These are phyloP conservation scores for Ophiostoma pallidulum DNA, from an alignment of 2,329 filamentous ascomycete species.

Conservation along the genomic window DNA sequence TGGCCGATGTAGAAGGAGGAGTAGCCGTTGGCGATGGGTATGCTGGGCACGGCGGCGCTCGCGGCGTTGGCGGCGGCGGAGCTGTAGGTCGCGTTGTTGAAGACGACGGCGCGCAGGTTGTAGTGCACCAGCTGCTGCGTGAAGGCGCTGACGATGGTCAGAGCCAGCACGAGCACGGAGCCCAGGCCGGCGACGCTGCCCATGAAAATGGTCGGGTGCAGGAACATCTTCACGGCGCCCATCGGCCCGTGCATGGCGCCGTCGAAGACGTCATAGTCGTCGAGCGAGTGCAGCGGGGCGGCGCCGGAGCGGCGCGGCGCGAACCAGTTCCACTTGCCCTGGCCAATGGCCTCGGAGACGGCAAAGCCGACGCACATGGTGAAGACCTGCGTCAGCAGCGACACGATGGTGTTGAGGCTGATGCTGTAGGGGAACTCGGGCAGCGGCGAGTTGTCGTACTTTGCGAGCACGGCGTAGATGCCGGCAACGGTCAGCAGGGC, in stretches of 20 bases:
- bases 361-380: not conserved
- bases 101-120: not conserved
- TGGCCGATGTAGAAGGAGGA: too few species aligned
- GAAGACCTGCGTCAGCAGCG: conserved; percentile 5
- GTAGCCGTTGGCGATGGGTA: not conserved
- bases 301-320: not conserved
- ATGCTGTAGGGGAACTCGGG: not conserved
- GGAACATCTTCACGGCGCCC: conserved; percentile 1
- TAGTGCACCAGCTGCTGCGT: conserved; percentile 5
- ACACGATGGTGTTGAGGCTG: conserved; percentile 7
- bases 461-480: not conserved
- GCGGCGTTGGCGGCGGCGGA: not conserved
- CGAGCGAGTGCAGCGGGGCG: not conserved
- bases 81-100: not conserved
- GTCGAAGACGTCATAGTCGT: not conserved
- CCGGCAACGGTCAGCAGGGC: not conserved
- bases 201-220: not conserved
- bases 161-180: not conserved
- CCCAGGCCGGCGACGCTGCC: not conserved
- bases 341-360: not conserved
- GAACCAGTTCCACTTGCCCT: conserved; percentile 9
- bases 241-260: not conserved
- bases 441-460: conserved; percentile 3
- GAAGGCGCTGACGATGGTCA: not conserved
- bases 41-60: not conserved